These are phyloP conservation scores for Chaetomium tenue DNA, from an alignment of 495 filamentous ascomycete species.

Conservation along the genomic window DNA sequence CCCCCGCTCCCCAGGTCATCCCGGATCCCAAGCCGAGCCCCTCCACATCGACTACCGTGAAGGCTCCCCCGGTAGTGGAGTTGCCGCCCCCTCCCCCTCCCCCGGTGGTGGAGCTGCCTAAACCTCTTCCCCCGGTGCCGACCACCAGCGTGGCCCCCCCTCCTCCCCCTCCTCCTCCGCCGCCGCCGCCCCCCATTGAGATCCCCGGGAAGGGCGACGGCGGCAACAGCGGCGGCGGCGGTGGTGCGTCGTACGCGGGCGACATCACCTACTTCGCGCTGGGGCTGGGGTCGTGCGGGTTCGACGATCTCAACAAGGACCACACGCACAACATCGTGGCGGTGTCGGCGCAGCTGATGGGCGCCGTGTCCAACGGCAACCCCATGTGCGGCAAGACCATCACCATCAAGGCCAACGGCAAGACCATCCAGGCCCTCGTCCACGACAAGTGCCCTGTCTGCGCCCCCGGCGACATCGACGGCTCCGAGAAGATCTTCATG, in stretches of 20 bases:
- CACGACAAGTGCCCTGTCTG: constrained; percentile 79
- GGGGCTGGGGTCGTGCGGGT: constrained; percentile 49
- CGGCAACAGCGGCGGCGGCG: constrained; percentile 21
- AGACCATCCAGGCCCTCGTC: constrained; percentile 54
- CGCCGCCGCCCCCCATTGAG: constrained; percentile 12
- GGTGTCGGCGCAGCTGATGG: constrained; percentile 41
- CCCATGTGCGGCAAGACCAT: constrained; percentile 65
- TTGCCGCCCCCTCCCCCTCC: constrained; percentile 24
- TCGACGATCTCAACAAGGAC: constrained; percentile 44
- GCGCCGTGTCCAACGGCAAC: constrained; percentile 53
- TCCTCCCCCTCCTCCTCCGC: neutral
- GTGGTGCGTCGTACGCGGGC: constrained; percentile 32
- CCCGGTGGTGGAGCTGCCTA: neutral
- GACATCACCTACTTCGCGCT: constrained; percentile 50
- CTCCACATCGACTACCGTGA: constrained; percentile 14
- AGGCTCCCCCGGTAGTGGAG: constrained; percentile 17
- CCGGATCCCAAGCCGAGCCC: constrained; percentile 30
- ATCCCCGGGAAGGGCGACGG: constrained; percentile 1
- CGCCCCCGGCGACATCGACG: constrained; percentile 44
- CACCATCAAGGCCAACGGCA: constrained; percentile 57
- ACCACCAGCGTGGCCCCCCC: neutral
- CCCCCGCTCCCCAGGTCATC: constrained; percentile 39
- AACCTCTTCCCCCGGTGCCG: constrained; percentile 16
- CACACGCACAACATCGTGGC: constrained; percentile 46
- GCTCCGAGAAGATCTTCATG: constrained; percentile 46